A percentile compares a stretch with the other conserved stretches of the same genome.
Evolutionary conservation across 805 yeast genomes (phyloP).

Genomic region (Ogataea corticis): DNA sequence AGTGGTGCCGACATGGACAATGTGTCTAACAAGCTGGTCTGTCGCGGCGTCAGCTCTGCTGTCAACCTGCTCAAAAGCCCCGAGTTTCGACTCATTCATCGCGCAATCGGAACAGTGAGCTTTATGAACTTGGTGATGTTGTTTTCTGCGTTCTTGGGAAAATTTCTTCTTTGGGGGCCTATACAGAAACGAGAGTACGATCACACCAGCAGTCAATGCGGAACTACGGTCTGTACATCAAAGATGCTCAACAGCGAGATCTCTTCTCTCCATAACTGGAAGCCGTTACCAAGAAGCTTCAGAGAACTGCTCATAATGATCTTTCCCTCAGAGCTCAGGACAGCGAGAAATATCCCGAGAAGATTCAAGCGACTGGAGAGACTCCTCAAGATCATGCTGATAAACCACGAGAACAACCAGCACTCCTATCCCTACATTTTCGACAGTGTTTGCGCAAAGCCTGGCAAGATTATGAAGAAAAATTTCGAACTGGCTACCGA

Average conservation of each 20-base stretch:
- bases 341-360: conserved; percentile 19
- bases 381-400: conserved; percentile 26
- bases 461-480: conserved; percentile 4
- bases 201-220: not conserved
- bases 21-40: conserved; percentile 31
- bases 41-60: conserved; percentile 39
- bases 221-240: conserved; percentile 15
- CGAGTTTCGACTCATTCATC: conserved; percentile 45
- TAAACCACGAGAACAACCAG: conserved; percentile 34
- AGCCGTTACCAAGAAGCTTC: conserved; percentile 27
- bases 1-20: conserved; percentile 31
- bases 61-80: conserved; percentile 42
- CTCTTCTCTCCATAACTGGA: conserved; percentile 11
- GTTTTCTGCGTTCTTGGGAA: conserved; percentile 32
- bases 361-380: conserved; percentile 24
- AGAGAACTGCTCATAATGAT: conserved; percentile 11
- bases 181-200: conserved; percentile 6
- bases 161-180: conserved; percentile 27
- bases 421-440: conserved; percentile 39
- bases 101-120: conserved; percentile 37
- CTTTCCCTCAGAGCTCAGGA: conserved; percentile 14
- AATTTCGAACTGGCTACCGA: conserved; percentile 38
- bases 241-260: conserved; percentile 31
- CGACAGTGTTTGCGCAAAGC: conserved; percentile 34
- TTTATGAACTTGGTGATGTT: conserved; percentile 44